These are phyloP conservation scores for Phlyctochytrium arcticum DNA, from an alignment of 192 early-diverging fungal species.

Conservation along the genomic window DNA sequence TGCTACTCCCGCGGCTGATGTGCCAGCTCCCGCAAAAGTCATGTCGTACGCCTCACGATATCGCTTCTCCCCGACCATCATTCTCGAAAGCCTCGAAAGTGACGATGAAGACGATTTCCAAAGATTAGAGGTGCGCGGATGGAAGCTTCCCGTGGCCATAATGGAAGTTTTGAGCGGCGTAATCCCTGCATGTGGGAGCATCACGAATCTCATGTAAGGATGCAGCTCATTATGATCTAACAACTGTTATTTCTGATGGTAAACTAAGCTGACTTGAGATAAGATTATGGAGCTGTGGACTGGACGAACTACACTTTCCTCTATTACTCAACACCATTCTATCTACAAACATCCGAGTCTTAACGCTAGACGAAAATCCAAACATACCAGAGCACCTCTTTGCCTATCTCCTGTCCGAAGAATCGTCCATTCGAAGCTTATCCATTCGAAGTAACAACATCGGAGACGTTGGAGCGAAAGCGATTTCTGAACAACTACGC, in stretches of 20 bases:
- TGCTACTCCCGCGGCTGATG: too few relatives aligned
- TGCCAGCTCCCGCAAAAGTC: not conserved
- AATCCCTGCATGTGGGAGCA: slow-evolving; percentile 20
- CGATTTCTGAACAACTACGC: slow-evolving; percentile 33
- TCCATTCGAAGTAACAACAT: slow-evolving; percentile 42
- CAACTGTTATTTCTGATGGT: not conserved
- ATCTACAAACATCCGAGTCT: slow-evolving; percentile 26
- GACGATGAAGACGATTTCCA: slow-evolving; percentile 45
- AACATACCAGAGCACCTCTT: slow-evolving; percentile 36
- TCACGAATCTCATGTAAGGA: slow-evolving; percentile 37
- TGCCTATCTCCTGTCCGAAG: slow-evolving; percentile 33
- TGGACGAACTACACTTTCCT: slow-evolving; percentile 35
- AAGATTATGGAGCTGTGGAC: slow-evolving; percentile 51
- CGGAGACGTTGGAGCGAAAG: slow-evolving; percentile 34
- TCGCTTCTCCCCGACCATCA: slow-evolving; percentile 40
- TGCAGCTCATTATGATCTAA: not conserved
- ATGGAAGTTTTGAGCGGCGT: slow-evolving; percentile 25
- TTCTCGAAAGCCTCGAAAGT: slow-evolving; percentile 30
- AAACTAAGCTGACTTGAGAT: not conserved
- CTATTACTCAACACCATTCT: slow-evolving; percentile 21
- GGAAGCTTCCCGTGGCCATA: slow-evolving; percentile 29
- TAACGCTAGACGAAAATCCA: slow-evolving; percentile 46
- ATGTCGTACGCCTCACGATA: slow-evolving; percentile 37
- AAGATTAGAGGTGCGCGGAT: slow-evolving; percentile 45
- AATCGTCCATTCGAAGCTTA: slow-evolving; percentile 32